Evolutionary conservation across 305 asterid species (phyloP), one percentile per base, ranked within the genome.

Genomic region (Fraxinus albicans): DNA sequence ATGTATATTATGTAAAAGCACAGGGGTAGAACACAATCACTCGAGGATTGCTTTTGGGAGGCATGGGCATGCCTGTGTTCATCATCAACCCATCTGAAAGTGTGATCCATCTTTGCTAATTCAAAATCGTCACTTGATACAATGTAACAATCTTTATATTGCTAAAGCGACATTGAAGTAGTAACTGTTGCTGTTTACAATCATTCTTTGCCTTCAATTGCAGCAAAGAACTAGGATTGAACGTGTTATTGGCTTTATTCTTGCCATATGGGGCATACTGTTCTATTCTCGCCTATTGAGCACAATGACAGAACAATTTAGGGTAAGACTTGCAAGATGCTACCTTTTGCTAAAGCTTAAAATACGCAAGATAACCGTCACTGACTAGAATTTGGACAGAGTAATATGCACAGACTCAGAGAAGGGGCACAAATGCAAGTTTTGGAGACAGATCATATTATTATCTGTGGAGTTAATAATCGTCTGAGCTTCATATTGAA

Each of bases 51-150:
- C 92, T 93, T 89, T 79, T 96, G 99, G 98, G 98, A 96, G 91
- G 99, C 99, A 76, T 96, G 99, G 99, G 99, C 99, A 72, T 96
- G 99, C 87, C 87, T 96, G 35, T 91, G 97, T 86, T 96, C 99
- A 86, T 96, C 99, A 77, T 96, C 99, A 73, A 96, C 99, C 38
- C 98, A 96, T 89, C 89, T 96, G 86, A 95, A 89, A 93, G 99
- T 96, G 89, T 83, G 96, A 85, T 83, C 87, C 85, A 35, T 86
- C 84, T 86, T 80, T 86, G 75, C 87, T 83, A 84, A 82, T 88
- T 82, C 73, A 58, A 81, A 87, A 76, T 82, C 86, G 77, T 86
- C 81, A 33, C 84, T 84, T 79, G 85, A 86, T 86, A 84, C 83
- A 81, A 84, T 73, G 82, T 85, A 76, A 86, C 83, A 60, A 77